phyloP scores from a whole-genome alignment of 306 rosid genomes.

The Calophaca sinica region DNA sequence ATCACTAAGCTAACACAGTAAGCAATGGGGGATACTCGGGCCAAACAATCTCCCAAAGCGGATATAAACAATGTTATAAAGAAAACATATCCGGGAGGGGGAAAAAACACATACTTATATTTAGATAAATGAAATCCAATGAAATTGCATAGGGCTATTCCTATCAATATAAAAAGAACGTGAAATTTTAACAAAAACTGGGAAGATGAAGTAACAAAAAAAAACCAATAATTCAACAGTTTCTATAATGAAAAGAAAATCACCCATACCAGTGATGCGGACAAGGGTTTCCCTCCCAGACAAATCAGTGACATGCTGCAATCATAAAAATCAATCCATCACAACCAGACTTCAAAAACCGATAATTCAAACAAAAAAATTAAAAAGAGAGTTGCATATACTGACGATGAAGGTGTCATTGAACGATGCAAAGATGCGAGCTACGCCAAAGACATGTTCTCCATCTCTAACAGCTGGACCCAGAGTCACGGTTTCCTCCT shows the following conservation, averaged over 20 bases:
- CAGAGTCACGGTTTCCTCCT: conserved; percentile 85
- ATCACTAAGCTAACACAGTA: not conserved
- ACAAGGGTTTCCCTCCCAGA: conserved; percentile 94
- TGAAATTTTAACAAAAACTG: not conserved
- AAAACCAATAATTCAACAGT: not conserved
- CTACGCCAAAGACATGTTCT: conserved; percentile 83
- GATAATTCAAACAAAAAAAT: not conserved
- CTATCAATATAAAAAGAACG: no score
- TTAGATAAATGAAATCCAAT: not conserved
- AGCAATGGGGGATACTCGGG: not conserved
- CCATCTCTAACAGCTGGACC: conserved; percentile 92
- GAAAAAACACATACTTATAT: not conserved
- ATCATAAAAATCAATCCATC: not conserved
- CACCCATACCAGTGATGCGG: conserved; percentile 69
- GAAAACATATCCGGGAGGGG: no score
- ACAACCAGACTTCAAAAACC: not conserved
- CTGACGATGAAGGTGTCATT: conserved; percentile 90
- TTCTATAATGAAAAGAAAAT: not conserved
- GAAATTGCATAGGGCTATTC: not conserved
- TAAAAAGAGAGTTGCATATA: not conserved
- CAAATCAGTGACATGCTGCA: conserved; percentile 89
- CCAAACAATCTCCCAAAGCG: no score
- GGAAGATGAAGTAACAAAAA: not conserved
- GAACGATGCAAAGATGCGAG: conserved; percentile 84
- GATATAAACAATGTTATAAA: not conserved